A percentile compares a stretch with the other conserved stretches of the same genome.
Conservation (phyloP, 1,139 yeast genomes). For the Hansenula sp. region DNA sequence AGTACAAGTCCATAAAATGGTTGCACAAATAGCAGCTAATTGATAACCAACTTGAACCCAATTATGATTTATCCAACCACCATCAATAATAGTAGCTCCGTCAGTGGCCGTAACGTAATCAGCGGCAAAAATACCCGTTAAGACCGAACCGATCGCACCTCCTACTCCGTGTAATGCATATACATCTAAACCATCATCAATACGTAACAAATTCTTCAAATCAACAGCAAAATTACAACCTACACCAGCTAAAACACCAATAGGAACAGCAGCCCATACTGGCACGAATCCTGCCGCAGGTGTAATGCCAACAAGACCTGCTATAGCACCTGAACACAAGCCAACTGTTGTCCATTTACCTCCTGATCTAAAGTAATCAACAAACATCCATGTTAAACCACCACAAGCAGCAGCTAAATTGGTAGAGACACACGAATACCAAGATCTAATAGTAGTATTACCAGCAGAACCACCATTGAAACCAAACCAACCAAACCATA, state of each 20-base stretch:
- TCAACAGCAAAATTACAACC: conserved; percentile 84
- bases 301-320: conserved; percentile 93
- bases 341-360: conserved; percentile 95
- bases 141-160: conserved; percentile 76
- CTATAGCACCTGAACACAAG: conserved; percentile 87
- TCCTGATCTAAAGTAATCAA: conserved; percentile 85
- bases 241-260: conserved; percentile 76
- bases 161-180: conserved; percentile 94
- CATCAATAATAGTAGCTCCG: conserved; percentile 56
- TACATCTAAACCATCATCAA: conserved; percentile 95
- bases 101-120: conserved; percentile 83
- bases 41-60: conserved; percentile 90
- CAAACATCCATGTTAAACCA: conserved; percentile 89
- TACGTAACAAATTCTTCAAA: conserved; percentile 62
- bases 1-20: conserved; percentile 75
- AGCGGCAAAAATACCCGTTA: conserved; percentile 92
- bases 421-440: conserved; percentile 91
- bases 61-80: conserved; percentile 95
- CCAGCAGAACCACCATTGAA: conserved; percentile 98
- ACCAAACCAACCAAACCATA: conserved; percentile 99
- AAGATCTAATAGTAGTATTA: conserved; percentile 83
- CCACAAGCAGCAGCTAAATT: conserved; percentile 90
- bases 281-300: conserved; percentile 98
- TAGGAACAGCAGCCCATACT: conserved; percentile 78
- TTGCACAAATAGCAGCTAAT: conserved; percentile 76